Percentiles rank a stretch among this genome's conserved stretches.
These are phyloP conservation scores for Dalbergia cochinchinensis DNA, from an alignment of 306 rosid species.

Conservation along the genomic window DNA sequence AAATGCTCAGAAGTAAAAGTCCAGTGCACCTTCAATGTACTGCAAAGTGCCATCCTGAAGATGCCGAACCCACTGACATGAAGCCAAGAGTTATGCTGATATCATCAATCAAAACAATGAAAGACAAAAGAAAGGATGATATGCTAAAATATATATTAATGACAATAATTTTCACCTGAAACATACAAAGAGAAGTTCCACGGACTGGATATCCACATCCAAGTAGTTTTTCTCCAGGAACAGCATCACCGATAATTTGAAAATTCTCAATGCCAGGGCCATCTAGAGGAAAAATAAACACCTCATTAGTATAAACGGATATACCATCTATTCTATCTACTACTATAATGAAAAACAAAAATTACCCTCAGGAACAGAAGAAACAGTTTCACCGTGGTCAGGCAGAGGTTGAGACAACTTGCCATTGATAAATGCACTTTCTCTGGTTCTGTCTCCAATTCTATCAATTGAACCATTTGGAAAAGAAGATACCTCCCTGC, in stretches of 20 bases:
- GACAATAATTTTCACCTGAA: constrained; percentile 75
- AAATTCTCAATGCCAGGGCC: constrained; percentile 91
- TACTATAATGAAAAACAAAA: constrained; percentile 16
- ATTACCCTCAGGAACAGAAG: constrained; percentile 65
- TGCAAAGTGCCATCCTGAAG: constrained; percentile 96
- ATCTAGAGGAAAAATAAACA: constrained; percentile 51
- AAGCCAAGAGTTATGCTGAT: constrained; percentile 38
- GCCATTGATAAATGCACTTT: constrained; percentile 47
- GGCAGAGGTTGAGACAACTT: constrained; percentile 48
- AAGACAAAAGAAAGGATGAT: constrained; percentile 23
- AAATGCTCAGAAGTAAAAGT: constrained; percentile 4
- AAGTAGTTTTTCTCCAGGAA: constrained; percentile 89
- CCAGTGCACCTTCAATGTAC: constrained; percentile 85
- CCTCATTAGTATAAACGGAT: constrained; percentile 37
- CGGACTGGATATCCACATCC: constrained; percentile 94
- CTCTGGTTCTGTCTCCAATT: constrained; percentile 44
- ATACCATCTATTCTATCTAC: not conserved
- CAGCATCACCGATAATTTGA: constrained; percentile 88
- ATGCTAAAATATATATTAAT: constrained; percentile 19
- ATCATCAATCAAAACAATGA: constrained; percentile 26
- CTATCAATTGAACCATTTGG: constrained; percentile 48
- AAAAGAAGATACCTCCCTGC: constrained; percentile 63
- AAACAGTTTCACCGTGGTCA: constrained; percentile 53
- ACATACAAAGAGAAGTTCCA: constrained; percentile 92
- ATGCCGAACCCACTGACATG: constrained; percentile 95